Percentiles rank a stretch among this genome's conserved stretches.
Evolutionary conservation across 2,329 filamentous ascomycete species (phyloP).

Genomic region (Xylariaceae sp.): DNA sequence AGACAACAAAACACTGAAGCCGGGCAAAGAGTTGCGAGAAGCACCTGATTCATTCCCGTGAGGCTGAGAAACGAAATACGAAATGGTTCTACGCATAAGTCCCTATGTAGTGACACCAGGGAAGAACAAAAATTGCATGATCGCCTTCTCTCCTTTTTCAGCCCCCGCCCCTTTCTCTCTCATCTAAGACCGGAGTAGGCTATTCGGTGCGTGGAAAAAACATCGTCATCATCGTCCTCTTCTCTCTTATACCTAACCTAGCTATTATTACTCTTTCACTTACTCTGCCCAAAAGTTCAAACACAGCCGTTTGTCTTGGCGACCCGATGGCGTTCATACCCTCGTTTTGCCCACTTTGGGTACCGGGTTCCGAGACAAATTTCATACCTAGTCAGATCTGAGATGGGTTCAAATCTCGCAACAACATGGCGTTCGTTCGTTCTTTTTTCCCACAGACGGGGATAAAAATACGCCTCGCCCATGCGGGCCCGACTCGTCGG

Average conservation of each 20-base stretch:
- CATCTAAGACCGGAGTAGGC: not conserved
- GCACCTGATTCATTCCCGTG: not conserved
- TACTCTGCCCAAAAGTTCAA: not conserved
- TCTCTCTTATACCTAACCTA: too few relatives aligned
- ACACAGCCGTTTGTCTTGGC: not conserved
- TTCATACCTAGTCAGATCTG: not conserved
- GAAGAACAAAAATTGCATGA: not conserved
- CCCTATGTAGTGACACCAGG: slow-evolving; percentile 10
- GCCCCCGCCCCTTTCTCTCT: not conserved
- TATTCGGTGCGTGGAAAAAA: not conserved
- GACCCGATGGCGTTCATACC: not conserved
- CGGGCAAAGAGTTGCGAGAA: slow-evolving; percentile 11
- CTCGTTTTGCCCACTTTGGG: not conserved
- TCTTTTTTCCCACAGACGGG: not conserved
- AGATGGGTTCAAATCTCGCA: not conserved
- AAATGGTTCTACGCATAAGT: not conserved
- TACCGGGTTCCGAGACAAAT: not conserved
- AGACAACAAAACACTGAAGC: slow-evolving; percentile 3
- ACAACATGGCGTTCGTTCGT: not conserved
- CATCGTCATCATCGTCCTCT: not conserved
- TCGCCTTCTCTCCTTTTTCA: not conserved
- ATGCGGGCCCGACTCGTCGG: not conserved
- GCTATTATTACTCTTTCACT: too few relatives aligned
- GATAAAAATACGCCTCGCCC: not conserved
- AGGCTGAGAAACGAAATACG: not conserved